Evolutionary conservation across 2,329 filamentous ascomycete species (phyloP).

Genomic region (Exophiala oligosperma): DNA sequence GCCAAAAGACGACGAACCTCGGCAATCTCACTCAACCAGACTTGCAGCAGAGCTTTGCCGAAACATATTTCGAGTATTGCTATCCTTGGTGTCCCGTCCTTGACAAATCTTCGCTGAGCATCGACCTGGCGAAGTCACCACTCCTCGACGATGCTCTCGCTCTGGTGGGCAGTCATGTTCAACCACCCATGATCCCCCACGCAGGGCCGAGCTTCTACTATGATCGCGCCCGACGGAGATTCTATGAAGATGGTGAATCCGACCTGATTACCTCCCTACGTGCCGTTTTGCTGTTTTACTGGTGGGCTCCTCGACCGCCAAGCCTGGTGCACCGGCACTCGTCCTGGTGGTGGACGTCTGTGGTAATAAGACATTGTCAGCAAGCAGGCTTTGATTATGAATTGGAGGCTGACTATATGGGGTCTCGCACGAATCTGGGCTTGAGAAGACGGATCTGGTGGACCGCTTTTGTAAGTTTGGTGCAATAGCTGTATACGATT

Average conservation of each 20-base stretch:
- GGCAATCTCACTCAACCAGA: conserved; percentile 26
- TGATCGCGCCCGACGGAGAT: conserved; percentile 39
- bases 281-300: conserved; percentile 44
- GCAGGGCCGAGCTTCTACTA: conserved; percentile 43
- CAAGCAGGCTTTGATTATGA: conserved; percentile 48
- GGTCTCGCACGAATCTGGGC: conserved; percentile 19
- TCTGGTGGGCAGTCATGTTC: conserved; percentile 43
- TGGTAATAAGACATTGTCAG: conserved; percentile 46
- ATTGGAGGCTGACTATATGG: conserved; percentile 26
- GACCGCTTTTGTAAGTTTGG: conserved; percentile 36
- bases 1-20: conserved; percentile 24
- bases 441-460: conserved; percentile 44
- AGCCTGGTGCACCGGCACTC: conserved; percentile 42
- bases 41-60: conserved; percentile 43
- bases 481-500: neutral
- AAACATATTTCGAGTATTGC: conserved; percentile 46
- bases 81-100: conserved; percentile 47
- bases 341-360: conserved; percentile 51
- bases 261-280: conserved; percentile 40
- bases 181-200: conserved; percentile 43
- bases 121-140: conserved; percentile 32
- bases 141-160: conserved; percentile 39
- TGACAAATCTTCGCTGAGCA: conserved; percentile 34
- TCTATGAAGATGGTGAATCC: conserved; percentile 44
- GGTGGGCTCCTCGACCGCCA: conserved; percentile 45